These are phyloP conservation scores for Calocera cornea DNA, from an alignment of 768 basidiomycete genomes.

Conservation along the genomic window DNA sequence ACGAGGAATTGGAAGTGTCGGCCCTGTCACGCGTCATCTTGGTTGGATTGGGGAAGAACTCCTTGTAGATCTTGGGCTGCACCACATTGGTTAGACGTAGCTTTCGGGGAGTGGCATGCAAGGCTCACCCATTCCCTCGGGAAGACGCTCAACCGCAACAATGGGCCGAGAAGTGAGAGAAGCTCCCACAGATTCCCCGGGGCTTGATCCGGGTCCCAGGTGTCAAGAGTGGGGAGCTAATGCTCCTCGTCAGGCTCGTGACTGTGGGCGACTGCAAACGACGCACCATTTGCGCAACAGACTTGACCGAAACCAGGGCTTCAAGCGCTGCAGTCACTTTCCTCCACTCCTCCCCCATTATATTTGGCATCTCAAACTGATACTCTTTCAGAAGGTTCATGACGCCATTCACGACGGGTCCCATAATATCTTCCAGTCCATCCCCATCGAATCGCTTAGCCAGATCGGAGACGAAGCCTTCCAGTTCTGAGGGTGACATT, in stretches of 20 bases:
- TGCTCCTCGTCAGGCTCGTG: neutral
- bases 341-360: conserved; percentile 48
- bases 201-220: conserved; percentile 56
- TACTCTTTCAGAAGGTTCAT: conserved; percentile 10
- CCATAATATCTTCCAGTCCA: conserved; percentile 68
- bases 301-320: conserved; percentile 65
- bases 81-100: neutral
- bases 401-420: conserved; percentile 40
- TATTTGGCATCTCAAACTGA: conserved; percentile 23
- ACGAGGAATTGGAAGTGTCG: conserved; percentile 68
- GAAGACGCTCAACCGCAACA: conserved; percentile 74
- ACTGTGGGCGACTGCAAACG: neutral
- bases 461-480: conserved; percentile 73
- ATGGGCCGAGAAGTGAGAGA: conserved; percentile 56
- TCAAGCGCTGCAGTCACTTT: conserved; percentile 69
- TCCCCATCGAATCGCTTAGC: conserved; percentile 66
- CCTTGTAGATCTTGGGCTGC: conserved; percentile 60
- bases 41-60: conserved; percentile 79
- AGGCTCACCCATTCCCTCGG: conserved; percentile 67
- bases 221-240: neutral
- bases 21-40: conserved; percentile 59
- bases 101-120: conserved; percentile 3
- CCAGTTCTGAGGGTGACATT: conserved; percentile 54
- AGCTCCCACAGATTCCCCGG: conserved; percentile 45
- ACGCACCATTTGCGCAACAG: conserved; percentile 55